These are phyloP conservation scores for Boletales sp. DNA, from an alignment of 768 basidiomycete genomes.

Conservation along the genomic window DNA sequence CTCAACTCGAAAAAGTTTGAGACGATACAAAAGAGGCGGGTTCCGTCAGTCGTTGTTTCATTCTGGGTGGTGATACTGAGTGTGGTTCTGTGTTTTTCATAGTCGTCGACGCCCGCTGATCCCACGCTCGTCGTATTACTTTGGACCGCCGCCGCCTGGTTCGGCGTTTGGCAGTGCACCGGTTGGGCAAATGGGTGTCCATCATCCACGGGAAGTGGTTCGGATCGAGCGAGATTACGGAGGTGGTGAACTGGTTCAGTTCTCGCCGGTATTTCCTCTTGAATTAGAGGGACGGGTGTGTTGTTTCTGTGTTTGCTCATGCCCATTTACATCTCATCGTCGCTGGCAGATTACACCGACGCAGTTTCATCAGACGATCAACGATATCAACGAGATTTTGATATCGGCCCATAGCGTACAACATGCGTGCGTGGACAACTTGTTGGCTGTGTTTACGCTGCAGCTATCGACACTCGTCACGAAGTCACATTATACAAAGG, in stretches of 20 bases:
- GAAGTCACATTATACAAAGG: slow-evolving; percentile 81
- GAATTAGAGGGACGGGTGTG: slow-evolving; percentile 92
- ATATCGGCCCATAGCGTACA: slow-evolving; percentile 81
- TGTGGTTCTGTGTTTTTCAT: slow-evolving; percentile 15
- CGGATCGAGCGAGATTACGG: slow-evolving; percentile 91
- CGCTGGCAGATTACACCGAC: slow-evolving; percentile 76
- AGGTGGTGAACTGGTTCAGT: slow-evolving; percentile 87
- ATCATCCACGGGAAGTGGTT: slow-evolving; percentile 89
- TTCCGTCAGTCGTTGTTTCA: not conserved
- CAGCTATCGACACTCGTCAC: slow-evolving; percentile 73
- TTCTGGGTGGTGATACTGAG: not conserved
- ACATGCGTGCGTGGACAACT: slow-evolving; percentile 73
- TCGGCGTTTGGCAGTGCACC: slow-evolving; percentile 80
- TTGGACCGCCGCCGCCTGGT: slow-evolving; percentile 72
- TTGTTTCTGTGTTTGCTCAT: slow-evolving; percentile 2
- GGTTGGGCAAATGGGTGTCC: slow-evolving; percentile 80
- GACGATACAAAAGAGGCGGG: slow-evolving; percentile 41
- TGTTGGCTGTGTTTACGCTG: slow-evolving; percentile 72
- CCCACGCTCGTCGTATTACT: slow-evolving; percentile 82
- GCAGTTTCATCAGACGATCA: slow-evolving; percentile 86
- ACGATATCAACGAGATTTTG: slow-evolving; percentile 83
- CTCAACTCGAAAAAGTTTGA: slow-evolving; percentile 41
- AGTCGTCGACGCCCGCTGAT: slow-evolving; percentile 45
- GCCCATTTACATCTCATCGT: not conserved
- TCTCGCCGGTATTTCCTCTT: slow-evolving; percentile 82